Conservation (phyloP, 768 basidiomycete genomes). For the Boletus coccyginus region DNA sequence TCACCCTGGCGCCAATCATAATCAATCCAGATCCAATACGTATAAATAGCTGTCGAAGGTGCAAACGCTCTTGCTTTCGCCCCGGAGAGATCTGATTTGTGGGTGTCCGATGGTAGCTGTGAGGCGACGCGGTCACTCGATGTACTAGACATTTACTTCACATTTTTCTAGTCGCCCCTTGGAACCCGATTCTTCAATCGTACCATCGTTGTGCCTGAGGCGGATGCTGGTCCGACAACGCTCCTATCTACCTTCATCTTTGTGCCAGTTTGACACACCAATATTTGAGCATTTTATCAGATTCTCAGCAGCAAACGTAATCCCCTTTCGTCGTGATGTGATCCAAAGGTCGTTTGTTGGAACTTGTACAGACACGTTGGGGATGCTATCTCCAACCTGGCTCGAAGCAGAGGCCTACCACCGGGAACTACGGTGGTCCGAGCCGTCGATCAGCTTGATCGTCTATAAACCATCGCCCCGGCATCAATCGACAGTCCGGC, state of each 20-base stretch:
- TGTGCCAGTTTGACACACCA: too few species aligned
- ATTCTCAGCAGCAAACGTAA: not conserved
- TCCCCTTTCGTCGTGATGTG: not conserved
- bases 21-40: not conserved
- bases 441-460: not conserved
- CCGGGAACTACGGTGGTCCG: not conserved
- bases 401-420: too few species aligned
- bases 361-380: not conserved
- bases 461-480: not conserved
- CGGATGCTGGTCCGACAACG: not conserved
- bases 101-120: not conserved
- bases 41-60: not conserved
- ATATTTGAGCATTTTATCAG: not conserved
- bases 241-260: not conserved
- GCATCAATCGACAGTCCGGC: not conserved
- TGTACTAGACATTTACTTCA: not conserved
- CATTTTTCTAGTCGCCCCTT: not conserved
- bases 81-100: too few species aligned
- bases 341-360: not conserved
- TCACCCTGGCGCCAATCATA: not conserved
- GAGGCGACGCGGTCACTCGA: not conserved
- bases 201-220: not conserved
- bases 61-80: too few species aligned
- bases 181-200: not conserved
- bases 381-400: not conserved